These are phyloP conservation scores for Mortierella claussenii DNA, from an alignment of 192 early-diverging fungal genomes.

Conservation along the genomic window DNA sequence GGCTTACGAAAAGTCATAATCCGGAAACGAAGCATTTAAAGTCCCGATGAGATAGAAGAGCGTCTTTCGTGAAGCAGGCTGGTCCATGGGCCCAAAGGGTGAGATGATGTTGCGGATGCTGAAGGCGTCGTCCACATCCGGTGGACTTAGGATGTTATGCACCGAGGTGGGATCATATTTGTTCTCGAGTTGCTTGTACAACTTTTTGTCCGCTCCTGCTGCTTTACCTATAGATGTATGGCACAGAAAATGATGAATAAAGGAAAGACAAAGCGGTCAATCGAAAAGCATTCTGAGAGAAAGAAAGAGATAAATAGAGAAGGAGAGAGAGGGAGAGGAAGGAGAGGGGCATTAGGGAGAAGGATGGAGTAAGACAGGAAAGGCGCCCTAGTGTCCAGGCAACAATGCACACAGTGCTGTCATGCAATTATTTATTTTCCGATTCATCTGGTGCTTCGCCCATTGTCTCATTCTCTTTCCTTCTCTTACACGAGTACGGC, in stretches of 20 bases:
- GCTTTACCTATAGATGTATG: constrained; percentile 88
- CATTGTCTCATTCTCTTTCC: neutral
- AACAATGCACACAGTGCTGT: no score
- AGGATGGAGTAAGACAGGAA: no score
- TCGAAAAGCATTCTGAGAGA: no score
- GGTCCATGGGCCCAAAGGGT: constrained; percentile 87
- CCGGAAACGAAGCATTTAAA: constrained; percentile 94
- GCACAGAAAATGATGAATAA: no score
- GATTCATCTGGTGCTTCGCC: no score
- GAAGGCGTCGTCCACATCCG: constrained; percentile 67
- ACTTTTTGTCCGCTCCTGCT: constrained; percentile 91
- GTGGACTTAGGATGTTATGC: constrained; percentile 59
- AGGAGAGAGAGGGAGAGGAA: neutral
- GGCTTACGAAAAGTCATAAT: constrained; percentile 93
- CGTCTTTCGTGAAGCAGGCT: constrained; percentile 85
- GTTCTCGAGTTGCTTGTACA: constrained; percentile 87
- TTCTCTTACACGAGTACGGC: constrained; percentile 86
- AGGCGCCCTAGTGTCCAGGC: no score
- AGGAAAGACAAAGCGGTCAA: no score
- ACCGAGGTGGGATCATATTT: constrained; percentile 74
- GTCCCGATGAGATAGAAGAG: constrained; percentile 96
- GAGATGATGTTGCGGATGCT: constrained; percentile 74
- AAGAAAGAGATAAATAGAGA: neutral
- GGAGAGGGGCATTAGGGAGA: neutral
- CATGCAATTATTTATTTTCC: no score